These are phyloP conservation scores for Parasarocladium wereldwijsianum DNA, from an alignment of 2,329 filamentous ascomycete species.

Conservation along the genomic window DNA sequence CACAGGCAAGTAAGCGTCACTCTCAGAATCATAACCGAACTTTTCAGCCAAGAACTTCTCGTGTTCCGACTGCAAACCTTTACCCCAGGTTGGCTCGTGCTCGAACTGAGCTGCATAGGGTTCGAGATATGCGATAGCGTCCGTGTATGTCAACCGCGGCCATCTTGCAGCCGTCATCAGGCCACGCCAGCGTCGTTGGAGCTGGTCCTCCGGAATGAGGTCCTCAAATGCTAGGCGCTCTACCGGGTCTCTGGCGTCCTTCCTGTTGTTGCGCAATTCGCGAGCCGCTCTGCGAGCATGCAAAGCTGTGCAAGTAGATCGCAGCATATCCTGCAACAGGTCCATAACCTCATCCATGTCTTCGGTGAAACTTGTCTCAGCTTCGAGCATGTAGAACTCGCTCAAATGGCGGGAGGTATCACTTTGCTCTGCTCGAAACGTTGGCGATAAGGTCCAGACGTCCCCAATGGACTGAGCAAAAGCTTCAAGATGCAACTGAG, in stretches of 20 bases:
- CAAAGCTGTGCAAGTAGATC: slow-evolving; percentile 28
- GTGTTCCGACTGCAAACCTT: slow-evolving; percentile 77
- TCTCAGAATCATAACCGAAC: slow-evolving; percentile 36
- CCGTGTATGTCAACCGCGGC: slow-evolving; percentile 71
- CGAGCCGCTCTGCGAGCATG: slow-evolving; percentile 24
- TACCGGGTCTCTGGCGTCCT: slow-evolving; percentile 21
- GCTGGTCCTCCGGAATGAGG: slow-evolving; percentile 25
- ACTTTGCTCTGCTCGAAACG: slow-evolving; percentile 84
- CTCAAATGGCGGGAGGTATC: slow-evolving; percentile 88
- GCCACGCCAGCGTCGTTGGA: slow-evolving; percentile 59
- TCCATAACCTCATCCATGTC: slow-evolving; percentile 59
- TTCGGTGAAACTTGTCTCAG: slow-evolving; percentile 68
- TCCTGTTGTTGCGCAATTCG: slow-evolving; percentile 21
- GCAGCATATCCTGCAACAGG: slow-evolving; percentile 66
- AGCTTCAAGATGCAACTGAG: slow-evolving; percentile 87
- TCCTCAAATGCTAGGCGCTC: slow-evolving; percentile 27
- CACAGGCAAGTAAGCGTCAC: slow-evolving; percentile 45
- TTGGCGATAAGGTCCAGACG: slow-evolving; percentile 89
- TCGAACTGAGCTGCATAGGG: slow-evolving; percentile 48
- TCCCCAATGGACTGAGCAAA: slow-evolving; percentile 75
- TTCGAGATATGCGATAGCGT: slow-evolving; percentile 58
- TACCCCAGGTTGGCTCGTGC: slow-evolving; percentile 54
- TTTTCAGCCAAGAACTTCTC: slow-evolving; percentile 70
- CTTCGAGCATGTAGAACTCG: slow-evolving; percentile 98
- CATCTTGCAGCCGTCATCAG: slow-evolving; percentile 42